phyloP scores from a whole-genome alignment of 148 eudicot species.

The Cornus florida region DNA sequence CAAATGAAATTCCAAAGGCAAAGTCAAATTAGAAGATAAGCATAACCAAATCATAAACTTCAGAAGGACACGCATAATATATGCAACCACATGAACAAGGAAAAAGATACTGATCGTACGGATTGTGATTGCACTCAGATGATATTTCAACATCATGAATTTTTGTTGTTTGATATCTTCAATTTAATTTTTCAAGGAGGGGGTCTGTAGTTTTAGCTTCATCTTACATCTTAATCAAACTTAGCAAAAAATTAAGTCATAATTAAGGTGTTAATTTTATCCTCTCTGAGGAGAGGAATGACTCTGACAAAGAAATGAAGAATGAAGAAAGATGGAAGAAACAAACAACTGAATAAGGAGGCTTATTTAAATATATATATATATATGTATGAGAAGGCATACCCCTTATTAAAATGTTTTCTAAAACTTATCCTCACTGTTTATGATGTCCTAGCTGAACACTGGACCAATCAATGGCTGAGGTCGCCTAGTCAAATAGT shows the following conservation, averaged over 20 bases:
- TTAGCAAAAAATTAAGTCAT: background rate
- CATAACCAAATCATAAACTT: background rate
- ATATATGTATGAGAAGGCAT: too few species aligned
- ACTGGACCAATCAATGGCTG: background rate
- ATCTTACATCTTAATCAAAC: background rate
- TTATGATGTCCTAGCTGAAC: background rate
- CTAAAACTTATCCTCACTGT: background rate
- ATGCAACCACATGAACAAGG: background rate
- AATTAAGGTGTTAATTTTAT: background rate
- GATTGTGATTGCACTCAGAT: background rate
- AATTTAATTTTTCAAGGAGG: background rate
- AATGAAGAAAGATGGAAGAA: background rate
- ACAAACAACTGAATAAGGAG: background rate
- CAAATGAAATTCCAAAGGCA: background rate
- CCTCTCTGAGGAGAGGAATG: background rate
- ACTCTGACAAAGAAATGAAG: background rate
- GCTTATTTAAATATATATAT: too few species aligned
- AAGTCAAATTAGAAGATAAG: slow-evolving; percentile 6
- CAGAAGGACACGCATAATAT: background rate
- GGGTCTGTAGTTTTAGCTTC: background rate
- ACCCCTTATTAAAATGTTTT: background rate
- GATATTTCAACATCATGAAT: background rate
- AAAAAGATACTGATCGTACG: background rate
- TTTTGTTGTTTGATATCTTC: background rate
- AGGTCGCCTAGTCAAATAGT: background rate